These are phyloP conservation scores for Isabelozyma gotoi DNA, from an alignment of 805 yeast genomes.

Conservation along the genomic window DNA sequence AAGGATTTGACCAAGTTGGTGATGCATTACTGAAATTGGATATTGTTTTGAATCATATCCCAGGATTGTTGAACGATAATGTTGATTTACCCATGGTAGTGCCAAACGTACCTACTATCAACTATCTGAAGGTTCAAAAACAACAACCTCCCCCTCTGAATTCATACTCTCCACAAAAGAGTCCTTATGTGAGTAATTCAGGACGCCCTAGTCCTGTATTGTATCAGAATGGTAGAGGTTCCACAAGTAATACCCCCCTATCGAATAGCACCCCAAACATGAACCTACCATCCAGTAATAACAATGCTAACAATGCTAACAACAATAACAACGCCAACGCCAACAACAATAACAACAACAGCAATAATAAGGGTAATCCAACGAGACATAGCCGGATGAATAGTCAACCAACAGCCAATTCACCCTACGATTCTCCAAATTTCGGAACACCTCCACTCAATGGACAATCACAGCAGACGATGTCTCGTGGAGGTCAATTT, in stretches of 20 bases:
- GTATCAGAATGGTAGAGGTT: neutral
- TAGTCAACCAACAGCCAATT: constrained; percentile 4
- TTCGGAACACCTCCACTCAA: constrained; percentile 11
- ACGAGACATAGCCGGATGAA: constrained; percentile 5
- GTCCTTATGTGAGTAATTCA: constrained; percentile 1
- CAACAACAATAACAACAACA: neutral
- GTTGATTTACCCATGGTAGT: constrained; percentile 35
- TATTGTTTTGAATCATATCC: constrained; percentile 69
- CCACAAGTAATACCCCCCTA: neutral
- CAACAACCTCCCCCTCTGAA: neutral
- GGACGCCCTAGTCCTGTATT: constrained; percentile 1
- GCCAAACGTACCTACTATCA: constrained; percentile 31
- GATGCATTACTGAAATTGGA: constrained; percentile 73
- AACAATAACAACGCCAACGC: constrained; percentile 6
- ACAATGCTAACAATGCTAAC: constrained; percentile 8
- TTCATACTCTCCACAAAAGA: constrained; percentile 1
- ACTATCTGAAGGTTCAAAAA: constrained; percentile 8
- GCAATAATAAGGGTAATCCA: neutral
- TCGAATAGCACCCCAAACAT: constrained; percentile 2
- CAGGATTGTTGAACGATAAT: constrained; percentile 55
- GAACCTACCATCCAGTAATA: constrained; percentile 5
- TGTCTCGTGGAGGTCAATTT: constrained; percentile 16
- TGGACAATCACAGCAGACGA: constrained; percentile 4
- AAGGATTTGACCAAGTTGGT: constrained; percentile 76
- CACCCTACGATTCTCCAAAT: constrained; percentile 15